These are phyloP conservation scores for Apiotrichum akiyoshidainum DNA, from an alignment of 1,284 basidiomycete genomes.

Conservation along the genomic window DNA sequence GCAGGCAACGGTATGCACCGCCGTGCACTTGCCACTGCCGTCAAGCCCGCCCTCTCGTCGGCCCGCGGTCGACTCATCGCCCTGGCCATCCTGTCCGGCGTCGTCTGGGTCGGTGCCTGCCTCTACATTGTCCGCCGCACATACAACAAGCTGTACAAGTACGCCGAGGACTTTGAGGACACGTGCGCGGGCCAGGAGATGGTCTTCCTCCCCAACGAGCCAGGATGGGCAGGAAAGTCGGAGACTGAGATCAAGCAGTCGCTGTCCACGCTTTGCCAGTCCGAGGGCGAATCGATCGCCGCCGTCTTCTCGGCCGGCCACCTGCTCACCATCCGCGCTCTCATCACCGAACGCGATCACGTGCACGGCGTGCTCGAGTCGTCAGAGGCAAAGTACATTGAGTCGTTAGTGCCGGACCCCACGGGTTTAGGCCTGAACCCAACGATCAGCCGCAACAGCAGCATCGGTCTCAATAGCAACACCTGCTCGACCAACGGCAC, in stretches of 20 bases:
- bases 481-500: not conserved
- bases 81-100: slow-evolving; percentile 61
- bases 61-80: slow-evolving; percentile 61
- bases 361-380: slow-evolving; percentile 72
- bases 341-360: slow-evolving; percentile 68
- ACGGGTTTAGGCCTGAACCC: not conserved
- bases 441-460: not conserved
- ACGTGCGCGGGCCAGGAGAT: slow-evolving; percentile 67
- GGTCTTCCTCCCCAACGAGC: slow-evolving; percentile 59
- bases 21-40: slow-evolving; percentile 4
- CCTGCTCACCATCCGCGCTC: slow-evolving; percentile 60
- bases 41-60: slow-evolving; percentile 41
- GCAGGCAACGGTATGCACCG: slow-evolving; percentile 19
- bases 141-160: slow-evolving; percentile 59
- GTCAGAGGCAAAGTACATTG: slow-evolving; percentile 71
- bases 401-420: slow-evolving; percentile 55
- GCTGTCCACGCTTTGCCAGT: not conserved
- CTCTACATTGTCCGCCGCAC: slow-evolving; percentile 64
- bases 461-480: not conserved
- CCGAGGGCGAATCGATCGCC: slow-evolving; percentile 58
- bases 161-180: slow-evolving; percentile 61
- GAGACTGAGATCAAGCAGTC: slow-evolving; percentile 50
- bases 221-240: slow-evolving; percentile 63
- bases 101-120: slow-evolving; percentile 62
- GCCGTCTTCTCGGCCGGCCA: slow-evolving; percentile 71